phyloP scores from a whole-genome alignment of 176 grass and related monocot species.

The Poa pratensis region DNA sequence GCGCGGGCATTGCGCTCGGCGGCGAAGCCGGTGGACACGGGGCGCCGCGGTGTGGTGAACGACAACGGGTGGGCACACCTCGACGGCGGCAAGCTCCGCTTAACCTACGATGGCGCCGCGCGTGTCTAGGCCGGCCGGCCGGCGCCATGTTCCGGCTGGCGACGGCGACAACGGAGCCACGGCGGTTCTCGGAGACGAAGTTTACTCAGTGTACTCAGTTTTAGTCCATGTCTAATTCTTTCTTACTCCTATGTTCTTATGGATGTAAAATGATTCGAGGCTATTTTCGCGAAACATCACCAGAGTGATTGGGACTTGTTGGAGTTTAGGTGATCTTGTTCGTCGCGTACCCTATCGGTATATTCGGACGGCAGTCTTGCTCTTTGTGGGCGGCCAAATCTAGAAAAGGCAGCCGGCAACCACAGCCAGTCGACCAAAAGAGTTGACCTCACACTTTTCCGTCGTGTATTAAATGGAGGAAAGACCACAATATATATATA shows the following conservation, averaged over 20 bases:
- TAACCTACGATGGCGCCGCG: slow-evolving; percentile 49
- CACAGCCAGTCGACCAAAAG: neutral
- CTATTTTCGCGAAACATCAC: neutral
- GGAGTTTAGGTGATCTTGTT: slow-evolving; percentile 31
- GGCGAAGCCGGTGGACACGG: neutral
- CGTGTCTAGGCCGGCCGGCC: slow-evolving; percentile 52
- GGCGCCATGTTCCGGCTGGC: slow-evolving; percentile 33
- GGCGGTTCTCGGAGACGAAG: slow-evolving; percentile 32
- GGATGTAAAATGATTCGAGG: neutral
- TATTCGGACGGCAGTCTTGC: slow-evolving; percentile 19
- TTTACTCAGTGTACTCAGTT: neutral
- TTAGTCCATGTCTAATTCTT: neutral
- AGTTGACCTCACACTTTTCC: neutral
- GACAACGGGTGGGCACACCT: slow-evolving; percentile 40
- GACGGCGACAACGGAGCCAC: slow-evolving; percentile 47
- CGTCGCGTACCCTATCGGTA: neutral
- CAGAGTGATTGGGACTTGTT: neutral
- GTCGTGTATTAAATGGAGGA: neutral
- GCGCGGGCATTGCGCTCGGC: slow-evolving; percentile 36
- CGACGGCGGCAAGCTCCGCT: slow-evolving; percentile 44
- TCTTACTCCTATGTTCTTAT: too few relatives aligned
- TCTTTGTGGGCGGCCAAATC: slow-evolving; percentile 54
- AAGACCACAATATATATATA: neutral
- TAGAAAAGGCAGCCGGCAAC: neutral
- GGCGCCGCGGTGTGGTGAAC: slow-evolving; percentile 42